phyloP scores from a whole-genome alignment of 352 stramenopile species.

The Thalassiosira mediterranea region DNA sequence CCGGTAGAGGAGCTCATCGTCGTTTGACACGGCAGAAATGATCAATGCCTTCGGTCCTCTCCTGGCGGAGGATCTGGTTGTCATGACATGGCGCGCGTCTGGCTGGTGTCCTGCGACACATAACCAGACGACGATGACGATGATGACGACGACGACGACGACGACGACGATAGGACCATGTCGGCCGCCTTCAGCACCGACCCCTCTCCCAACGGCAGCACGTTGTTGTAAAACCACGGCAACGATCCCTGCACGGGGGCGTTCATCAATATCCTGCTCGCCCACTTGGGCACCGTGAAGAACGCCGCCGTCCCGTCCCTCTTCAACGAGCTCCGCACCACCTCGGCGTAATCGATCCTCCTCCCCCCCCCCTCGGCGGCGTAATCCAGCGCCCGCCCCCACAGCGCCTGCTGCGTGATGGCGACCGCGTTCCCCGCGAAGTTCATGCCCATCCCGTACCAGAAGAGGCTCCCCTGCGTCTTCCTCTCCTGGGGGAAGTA shows the following conservation, averaged over 20 bases:
- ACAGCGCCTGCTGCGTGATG: conserved; percentile 80
- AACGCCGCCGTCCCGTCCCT: conserved; percentile 74
- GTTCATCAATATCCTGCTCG: conserved; percentile 80
- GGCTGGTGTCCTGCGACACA: conserved; percentile 8
- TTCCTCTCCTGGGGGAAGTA: conserved; percentile 78
- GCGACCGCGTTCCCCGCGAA: conserved; percentile 75
- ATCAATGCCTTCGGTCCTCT: no score
- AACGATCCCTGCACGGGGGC: conserved; percentile 70
- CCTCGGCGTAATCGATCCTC: conserved; percentile 60
- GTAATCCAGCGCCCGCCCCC: conserved; percentile 72
- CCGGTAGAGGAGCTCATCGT: no score
- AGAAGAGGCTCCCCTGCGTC: conserved; percentile 64
- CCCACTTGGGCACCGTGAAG: conserved; percentile 78
- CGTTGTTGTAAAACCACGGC: conserved; percentile 83
- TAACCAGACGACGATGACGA: background rate
- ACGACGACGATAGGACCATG: conserved; percentile 17
- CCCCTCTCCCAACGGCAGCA: conserved; percentile 75
- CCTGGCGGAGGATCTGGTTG: conserved; percentile 1
- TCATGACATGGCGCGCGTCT: conserved; percentile 10
- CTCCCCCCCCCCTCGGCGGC: conserved; percentile 26
- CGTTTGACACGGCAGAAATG: no score
- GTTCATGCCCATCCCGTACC: conserved; percentile 78
- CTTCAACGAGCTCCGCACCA: conserved; percentile 56
- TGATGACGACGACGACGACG: conserved; percentile 2
- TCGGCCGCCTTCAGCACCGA: conserved; percentile 37